phyloP scores from a whole-genome alignment of 495 filamentous ascomycete species.

The Evernia prunastri region DNA sequence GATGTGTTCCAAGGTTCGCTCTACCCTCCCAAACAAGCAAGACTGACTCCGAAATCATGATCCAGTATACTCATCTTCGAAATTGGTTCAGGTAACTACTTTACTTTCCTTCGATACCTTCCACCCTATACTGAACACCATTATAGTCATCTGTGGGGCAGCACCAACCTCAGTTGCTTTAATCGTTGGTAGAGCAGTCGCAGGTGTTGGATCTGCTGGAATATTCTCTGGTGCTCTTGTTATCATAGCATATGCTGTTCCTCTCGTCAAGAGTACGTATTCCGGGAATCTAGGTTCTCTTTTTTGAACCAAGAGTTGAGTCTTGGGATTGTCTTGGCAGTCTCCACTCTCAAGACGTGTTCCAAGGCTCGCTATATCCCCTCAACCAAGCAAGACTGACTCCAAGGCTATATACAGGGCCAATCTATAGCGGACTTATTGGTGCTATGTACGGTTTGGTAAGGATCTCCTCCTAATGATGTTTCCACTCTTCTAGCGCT shows the following conservation, averaged over 20 bases:
- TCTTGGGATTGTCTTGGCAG: no score
- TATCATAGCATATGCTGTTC: constrained; percentile 71
- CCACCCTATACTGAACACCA: not conserved
- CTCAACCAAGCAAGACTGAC: no score
- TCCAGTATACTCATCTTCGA: constrained; percentile 80
- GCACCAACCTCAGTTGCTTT: constrained; percentile 67
- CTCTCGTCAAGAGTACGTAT: constrained; percentile 57
- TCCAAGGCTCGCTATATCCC: no score
- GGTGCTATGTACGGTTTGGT: constrained; percentile 72
- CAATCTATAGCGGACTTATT: constrained; percentile 65
- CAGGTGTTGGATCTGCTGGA: constrained; percentile 76
- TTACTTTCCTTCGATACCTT: not conserved
- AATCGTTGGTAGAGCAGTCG: constrained; percentile 79
- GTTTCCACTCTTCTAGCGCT: not conserved
- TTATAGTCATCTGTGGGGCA: constrained; percentile 60
- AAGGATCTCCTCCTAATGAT: not conserved
- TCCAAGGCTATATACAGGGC: no score
- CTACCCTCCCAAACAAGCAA: no score
- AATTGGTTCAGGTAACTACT: constrained; percentile 51
- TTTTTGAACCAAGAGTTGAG: no score
- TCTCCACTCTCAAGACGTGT: no score
- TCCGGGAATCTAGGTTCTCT: no score
- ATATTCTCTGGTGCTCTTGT: constrained; percentile 77
- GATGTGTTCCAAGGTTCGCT: no score
- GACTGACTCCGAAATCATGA: no score